A percentile compares a stretch with the other conserved stretches of the same genome.
phyloP scores from a whole-genome alignment of 2,329 filamentous ascomycete species.

The Sarocladium oryzae region DNA sequence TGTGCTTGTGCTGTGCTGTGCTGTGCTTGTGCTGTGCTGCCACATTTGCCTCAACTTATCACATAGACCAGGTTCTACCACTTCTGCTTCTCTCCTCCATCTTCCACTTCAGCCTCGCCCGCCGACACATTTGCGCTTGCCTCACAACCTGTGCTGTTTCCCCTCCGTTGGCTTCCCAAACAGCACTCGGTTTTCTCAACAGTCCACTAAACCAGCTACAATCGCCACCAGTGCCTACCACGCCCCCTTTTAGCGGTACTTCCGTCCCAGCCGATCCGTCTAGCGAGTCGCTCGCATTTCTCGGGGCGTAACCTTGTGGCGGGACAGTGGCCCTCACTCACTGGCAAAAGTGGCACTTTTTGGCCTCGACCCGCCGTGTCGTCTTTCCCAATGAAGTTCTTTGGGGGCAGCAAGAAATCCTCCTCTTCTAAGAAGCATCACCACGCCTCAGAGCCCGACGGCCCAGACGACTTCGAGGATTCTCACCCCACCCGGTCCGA shows the following conservation, averaged over 20 bases:
- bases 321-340: slow-evolving; percentile 23
- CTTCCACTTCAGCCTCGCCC: slow-evolving; percentile 9
- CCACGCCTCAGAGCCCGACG: slow-evolving; percentile 12
- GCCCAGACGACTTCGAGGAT: slow-evolving; percentile 27
- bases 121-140: not conserved
- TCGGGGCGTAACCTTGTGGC: slow-evolving; percentile 31
- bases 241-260: slow-evolving; percentile 1
- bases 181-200: not conserved
- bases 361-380: slow-evolving; percentile 10
- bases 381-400: slow-evolving; percentile 43
- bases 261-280: not conserved
- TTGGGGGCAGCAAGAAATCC: slow-evolving; percentile 34
- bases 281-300: slow-evolving; percentile 6
- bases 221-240: not conserved
- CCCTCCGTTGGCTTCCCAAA: not conserved
- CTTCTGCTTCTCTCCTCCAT: slow-evolving; percentile 10
- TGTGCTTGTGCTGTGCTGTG: slow-evolving; percentile 8
- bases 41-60: slow-evolving; percentile 10
- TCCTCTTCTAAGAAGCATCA: slow-evolving; percentile 32
- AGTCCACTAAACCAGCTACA: not conserved
- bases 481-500: slow-evolving; percentile 28
- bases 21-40: slow-evolving; percentile 8
- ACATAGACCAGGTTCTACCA: slow-evolving; percentile 11
- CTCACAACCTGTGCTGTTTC: not conserved
- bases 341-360: slow-evolving; percentile 11